Evolutionary conservation across 768 basidiomycete genomes (phyloP), one percentile per base, ranked within the genome.

Genomic region (Serpula lacrymans): DNA sequence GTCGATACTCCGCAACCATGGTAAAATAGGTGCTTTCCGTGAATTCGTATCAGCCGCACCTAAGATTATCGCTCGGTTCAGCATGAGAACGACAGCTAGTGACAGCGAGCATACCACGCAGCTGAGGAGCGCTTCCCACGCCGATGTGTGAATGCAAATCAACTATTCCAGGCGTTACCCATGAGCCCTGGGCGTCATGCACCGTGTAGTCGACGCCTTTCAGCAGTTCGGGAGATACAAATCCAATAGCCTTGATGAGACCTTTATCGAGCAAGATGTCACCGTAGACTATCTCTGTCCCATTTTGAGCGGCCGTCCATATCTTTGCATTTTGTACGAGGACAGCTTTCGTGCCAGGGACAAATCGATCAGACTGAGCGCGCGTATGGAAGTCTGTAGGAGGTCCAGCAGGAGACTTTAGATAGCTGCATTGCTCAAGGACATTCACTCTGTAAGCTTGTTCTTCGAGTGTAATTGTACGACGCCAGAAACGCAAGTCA

Each of bases 111-210:
- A 22, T 18, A 14, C 70, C 68, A 6, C 49, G 24, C 7, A 71
- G 53, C 9, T 32, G 37, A 9, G 69, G 70, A 3, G 58, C 41
- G n/a, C 63, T 48, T 12, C 52, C 60, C 8, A 72, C 71, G 5
- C 68, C 75, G 17, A 73, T 52, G 42, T 78, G 74, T 2, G 70
- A 71, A 51, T 77, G 73, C 24, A 69, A 48, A 43, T 75, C 70
- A n/a, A 74, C 68, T 28, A 70, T 67, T 46, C 81, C 88, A n/a
- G 89, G 87, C 0, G 88, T 87, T 9, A 90, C 72, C 88, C 88
- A 92, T 12, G 78, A 70, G 7, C 80, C 82, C 27, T 76, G 60
- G 2, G 75, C 78, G 47, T 93, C 80, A 11, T 88, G 54, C 21
- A 77, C 70, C 46, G 6, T 49, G 37, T 37, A 59, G 44, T 28